phyloP scores from a whole-genome alignment of 1,139 yeast species.

The Trichomonascaceae sp. region DNA sequence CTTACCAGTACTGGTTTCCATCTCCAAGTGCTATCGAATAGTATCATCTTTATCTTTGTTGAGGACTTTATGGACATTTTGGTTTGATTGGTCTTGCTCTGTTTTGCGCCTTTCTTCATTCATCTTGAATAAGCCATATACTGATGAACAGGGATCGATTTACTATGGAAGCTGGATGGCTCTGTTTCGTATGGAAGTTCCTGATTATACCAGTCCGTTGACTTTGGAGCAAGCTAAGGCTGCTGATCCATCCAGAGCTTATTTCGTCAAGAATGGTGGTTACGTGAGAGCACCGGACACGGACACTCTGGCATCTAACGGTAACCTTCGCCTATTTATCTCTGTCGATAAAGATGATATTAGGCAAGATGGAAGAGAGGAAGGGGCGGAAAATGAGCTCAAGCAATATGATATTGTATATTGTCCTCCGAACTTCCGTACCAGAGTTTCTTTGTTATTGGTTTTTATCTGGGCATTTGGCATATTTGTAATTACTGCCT shows the following conservation, averaged over 20 bases:
- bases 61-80: constrained; percentile 51
- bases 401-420: constrained; percentile 72
- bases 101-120: constrained; percentile 71
- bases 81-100: constrained; percentile 52
- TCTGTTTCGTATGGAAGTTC: constrained; percentile 38
- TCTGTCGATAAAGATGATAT: constrained; percentile 75
- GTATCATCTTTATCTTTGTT: constrained; percentile 6
- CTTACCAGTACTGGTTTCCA: not conserved
- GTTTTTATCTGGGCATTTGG: constrained; percentile 67
- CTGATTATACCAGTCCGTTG: constrained; percentile 58
- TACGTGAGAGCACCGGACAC: constrained; percentile 81
- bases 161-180: constrained; percentile 50
- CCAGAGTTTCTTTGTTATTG: constrained; percentile 53
- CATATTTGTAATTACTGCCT: constrained; percentile 37
- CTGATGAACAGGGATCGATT: constrained; percentile 69
- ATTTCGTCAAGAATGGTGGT: constrained; percentile 57
- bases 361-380: constrained; percentile 35
- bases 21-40: constrained; percentile 4
- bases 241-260: constrained; percentile 17
- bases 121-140: constrained; percentile 59
- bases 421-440: constrained; percentile 71
- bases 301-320: constrained; percentile 55
- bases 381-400: constrained; percentile 38
- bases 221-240: constrained; percentile 42
- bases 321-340: constrained; percentile 65